phyloP scores from a whole-genome alignment of 2,329 filamentous ascomycete genomes.

The Aspergillus costaricaensis region DNA sequence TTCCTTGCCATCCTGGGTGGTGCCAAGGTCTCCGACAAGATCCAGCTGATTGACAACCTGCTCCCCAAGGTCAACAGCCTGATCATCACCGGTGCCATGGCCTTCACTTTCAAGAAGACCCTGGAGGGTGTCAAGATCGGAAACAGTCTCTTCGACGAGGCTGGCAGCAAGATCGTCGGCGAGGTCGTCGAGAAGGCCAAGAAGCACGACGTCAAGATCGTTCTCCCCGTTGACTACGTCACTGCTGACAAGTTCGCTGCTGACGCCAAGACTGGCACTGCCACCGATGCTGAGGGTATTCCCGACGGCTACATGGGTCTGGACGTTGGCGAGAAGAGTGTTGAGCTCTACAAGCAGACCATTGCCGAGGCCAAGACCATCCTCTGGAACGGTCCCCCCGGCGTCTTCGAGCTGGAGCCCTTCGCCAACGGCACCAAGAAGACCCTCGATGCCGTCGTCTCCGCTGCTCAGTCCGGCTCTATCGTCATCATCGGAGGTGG shows the following conservation, averaged over 20 bases:
- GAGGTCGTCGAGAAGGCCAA: conserved; percentile 92
- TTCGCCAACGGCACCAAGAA: conserved; percentile 92
- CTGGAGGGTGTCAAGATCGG: conserved; percentile 87
- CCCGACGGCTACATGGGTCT: conserved; percentile 98
- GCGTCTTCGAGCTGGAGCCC: conserved; percentile 95
- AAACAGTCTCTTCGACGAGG: conserved; percentile 88
- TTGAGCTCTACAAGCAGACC: conserved; percentile 83
- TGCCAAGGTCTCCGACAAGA: conserved; percentile 99
- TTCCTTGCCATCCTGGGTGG: conserved; percentile 99
- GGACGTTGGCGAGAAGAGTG: conserved; percentile 86
- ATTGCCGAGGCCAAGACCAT: conserved; percentile 92
- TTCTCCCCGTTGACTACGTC: conserved; percentile 92
- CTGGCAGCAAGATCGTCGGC: conserved; percentile 85
- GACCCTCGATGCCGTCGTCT: conserved; percentile 84
- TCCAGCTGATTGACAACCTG: conserved; percentile 98
- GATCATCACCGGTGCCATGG: conserved; percentile 96
- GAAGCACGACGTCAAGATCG: conserved; percentile 92
- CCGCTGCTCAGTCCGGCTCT: conserved; percentile 77
- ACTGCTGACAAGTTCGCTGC: conserved; percentile 93
- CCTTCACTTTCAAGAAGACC: conserved; percentile 99
- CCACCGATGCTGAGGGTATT: conserved; percentile 85
- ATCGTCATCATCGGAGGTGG: conserved; percentile 98
- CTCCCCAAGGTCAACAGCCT: conserved; percentile 97
- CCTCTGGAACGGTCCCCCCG: conserved; percentile 96
- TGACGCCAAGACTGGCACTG: conserved; percentile 77